These are phyloP conservation scores for Rhododendron williamsianum DNA, from an alignment of 148 eudicot species.

Conservation along the genomic window DNA sequence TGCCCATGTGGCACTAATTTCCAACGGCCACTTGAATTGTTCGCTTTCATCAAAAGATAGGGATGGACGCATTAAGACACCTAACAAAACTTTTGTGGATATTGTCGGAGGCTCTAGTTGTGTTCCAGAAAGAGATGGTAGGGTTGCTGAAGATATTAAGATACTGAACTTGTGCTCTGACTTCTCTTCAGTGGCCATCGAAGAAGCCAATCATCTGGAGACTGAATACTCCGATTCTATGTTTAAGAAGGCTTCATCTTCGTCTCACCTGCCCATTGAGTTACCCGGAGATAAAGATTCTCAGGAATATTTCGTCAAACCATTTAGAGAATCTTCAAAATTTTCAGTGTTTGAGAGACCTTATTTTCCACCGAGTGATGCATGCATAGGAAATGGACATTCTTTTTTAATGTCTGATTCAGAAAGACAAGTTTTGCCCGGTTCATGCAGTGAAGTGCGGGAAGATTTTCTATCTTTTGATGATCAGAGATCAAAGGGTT, in stretches of 20 bases:
- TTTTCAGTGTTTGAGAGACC: slow-evolving; percentile 4
- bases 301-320: slow-evolving; percentile 14
- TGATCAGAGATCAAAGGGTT: slow-evolving; percentile 21
- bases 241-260: slow-evolving; percentile 16
- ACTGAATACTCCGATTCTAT: slow-evolving; percentile 20
- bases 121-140: slow-evolving; percentile 27
- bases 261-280: slow-evolving; percentile 19
- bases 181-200: slow-evolving; percentile 27
- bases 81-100: slow-evolving; percentile 46
- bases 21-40: slow-evolving; percentile 18
- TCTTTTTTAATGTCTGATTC: slow-evolving; percentile 17
- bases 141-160: slow-evolving; percentile 30
- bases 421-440: slow-evolving; percentile 10
- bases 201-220: slow-evolving; percentile 15
- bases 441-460: slow-evolving; percentile 15
- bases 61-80: slow-evolving; percentile 21
- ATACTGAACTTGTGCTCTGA: slow-evolving; percentile 26
- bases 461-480: slow-evolving; percentile 19
- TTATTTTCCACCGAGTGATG: slow-evolving; percentile 12
- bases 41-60: slow-evolving; percentile 21
- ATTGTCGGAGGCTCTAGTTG: slow-evolving; percentile 39
- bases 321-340: slow-evolving; percentile 23
- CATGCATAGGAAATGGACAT: slow-evolving; percentile 6
- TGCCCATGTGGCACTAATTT: slow-evolving; percentile 12
- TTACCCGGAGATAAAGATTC: slow-evolving; percentile 16